Evolutionary conservation across 1,284 basidiomycete species (phyloP).

Genomic region (Trichosporon sp.): DNA sequence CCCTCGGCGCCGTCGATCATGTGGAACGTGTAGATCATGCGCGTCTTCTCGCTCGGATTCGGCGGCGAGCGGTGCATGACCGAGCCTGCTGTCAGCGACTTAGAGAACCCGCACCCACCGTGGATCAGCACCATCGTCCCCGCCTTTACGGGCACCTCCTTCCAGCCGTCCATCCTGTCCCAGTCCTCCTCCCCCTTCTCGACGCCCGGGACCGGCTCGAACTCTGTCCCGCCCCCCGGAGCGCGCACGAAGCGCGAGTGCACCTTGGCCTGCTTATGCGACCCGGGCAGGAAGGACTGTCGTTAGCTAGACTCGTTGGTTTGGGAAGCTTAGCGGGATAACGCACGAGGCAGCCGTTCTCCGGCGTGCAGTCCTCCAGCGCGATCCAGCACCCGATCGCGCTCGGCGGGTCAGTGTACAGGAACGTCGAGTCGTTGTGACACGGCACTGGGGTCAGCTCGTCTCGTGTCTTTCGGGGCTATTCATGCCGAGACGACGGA

Average conservation of each 20-base stretch:
- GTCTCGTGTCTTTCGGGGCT: neutral
- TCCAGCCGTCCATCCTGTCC: constrained; percentile 58
- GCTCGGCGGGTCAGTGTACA: constrained; percentile 81
- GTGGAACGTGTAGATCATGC: constrained; percentile 92
- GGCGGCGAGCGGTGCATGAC: constrained; percentile 83
- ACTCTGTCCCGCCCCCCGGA: constrained; percentile 64
- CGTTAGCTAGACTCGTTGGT: neutral
- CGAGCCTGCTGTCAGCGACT: constrained; percentile 54
- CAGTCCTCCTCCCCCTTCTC: constrained; percentile 54
- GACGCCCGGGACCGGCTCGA: constrained; percentile 59
- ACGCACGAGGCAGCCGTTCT: constrained; percentile 71
- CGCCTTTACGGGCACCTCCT: constrained; percentile 65
- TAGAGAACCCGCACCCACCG: constrained; percentile 31
- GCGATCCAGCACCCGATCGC: constrained; percentile 96
- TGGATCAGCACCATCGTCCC: constrained; percentile 84
- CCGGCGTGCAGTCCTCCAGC: constrained; percentile 74
- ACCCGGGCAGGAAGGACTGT: constrained; percentile 80
- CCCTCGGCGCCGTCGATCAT: constrained; percentile 54
- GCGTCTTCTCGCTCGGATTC: constrained; percentile 63
- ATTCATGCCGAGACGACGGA: neutral
- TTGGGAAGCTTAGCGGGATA: neutral
- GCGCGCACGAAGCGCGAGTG: constrained; percentile 77
- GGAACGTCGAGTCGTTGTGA: constrained; percentile 57
- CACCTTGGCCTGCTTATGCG: constrained; percentile 67
- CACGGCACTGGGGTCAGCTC: constrained; percentile 53